Evolutionary conservation across 805 yeast species (phyloP).

Genomic region (Pichia rugopelliculosa): DNA sequence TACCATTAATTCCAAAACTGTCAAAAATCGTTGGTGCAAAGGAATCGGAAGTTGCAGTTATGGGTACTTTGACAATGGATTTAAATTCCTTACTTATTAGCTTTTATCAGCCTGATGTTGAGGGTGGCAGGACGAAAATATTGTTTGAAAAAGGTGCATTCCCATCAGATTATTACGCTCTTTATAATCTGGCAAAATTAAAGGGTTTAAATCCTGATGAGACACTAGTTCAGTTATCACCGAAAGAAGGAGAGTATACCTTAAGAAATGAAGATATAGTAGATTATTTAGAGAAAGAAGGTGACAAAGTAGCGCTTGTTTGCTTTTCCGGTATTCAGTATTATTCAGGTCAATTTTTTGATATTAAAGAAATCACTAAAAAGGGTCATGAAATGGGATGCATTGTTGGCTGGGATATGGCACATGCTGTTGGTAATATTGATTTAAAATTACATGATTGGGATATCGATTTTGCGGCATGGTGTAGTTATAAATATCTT

Average conservation of each 20-base stretch:
- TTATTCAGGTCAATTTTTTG: conserved; percentile 85
- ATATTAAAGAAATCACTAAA: conserved; percentile 62
- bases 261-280: conserved; percentile 60
- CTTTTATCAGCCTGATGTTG: conserved; percentile 57
- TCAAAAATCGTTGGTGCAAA: conserved; percentile 74
- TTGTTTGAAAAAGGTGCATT: conserved; percentile 82
- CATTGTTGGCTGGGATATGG: conserved; percentile 88
- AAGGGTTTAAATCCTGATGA: conserved; percentile 46
- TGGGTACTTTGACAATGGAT: conserved; percentile 82
- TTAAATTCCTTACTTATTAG: conserved; percentile 66
- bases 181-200: conserved; percentile 61
- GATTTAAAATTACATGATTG: conserved; percentile 73
- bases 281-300: conserved; percentile 43
- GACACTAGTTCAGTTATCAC: conserved; percentile 56
- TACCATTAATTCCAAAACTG: conserved; percentile 61
- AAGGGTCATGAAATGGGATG: conserved; percentile 48
- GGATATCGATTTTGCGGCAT: conserved; percentile 88
- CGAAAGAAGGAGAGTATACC: conserved; percentile 49
- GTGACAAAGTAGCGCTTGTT: conserved; percentile 61
- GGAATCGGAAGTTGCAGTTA: conserved; percentile 71
- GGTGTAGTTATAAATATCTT: conserved; percentile 90
- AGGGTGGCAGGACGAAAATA: conserved; percentile 52
- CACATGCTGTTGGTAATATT: conserved; percentile 91
- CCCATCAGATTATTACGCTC: conserved; percentile 88
- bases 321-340: conserved; percentile 86